Evolutionary conservation across 805 yeast genomes (phyloP), one percentile per base, ranked within the genome.

Genomic region (Zygotorulaspora sp.): DNA sequence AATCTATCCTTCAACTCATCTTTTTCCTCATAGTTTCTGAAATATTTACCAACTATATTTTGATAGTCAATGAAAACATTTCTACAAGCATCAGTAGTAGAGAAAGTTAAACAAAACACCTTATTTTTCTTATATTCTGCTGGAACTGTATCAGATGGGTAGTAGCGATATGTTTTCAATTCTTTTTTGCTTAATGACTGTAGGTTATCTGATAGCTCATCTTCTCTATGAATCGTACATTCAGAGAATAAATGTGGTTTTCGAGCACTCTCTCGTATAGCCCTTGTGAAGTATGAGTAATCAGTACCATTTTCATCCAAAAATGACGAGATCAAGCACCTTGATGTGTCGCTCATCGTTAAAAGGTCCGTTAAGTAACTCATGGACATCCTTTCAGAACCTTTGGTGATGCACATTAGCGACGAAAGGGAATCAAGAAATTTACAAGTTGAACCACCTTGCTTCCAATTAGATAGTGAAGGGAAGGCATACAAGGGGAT

Each of bases 1-100:
- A 79, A 45, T 15, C 68, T 67, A 29, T 78, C 79, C 9, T 71
- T 64, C 34, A 77, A 50, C 28, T 75, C 80, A 28, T 71, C 77
- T 42, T 77, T 62, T 24, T 76, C 82, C 6, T 47, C 41, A 43
- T 76, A 82, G 10, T 55, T 60, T 30, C 56, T 48, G 11, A 66
- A 50, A 20, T 46, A 44, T 30, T 43, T 62, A 2, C 61, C 50
- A 0, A 66, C 61, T 33, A 61, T 48, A 5, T 52, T 49, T 21
- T 50, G 53, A 67, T 61, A 60, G 11, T 53, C 42, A 30, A 48
- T 54, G 37, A 51, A 54, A 10, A 57, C 52, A 30, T 51, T 52
- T 40, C 65, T 50, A 25, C 49, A 40, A 19, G 50, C 48, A 29
- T 61, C 63, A n/a, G 58, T 55, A 2, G 48, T 42, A 11, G 49